Conservation (phyloP, 768 basidiomycete genomes). For the Suillus hirtellus region DNA sequence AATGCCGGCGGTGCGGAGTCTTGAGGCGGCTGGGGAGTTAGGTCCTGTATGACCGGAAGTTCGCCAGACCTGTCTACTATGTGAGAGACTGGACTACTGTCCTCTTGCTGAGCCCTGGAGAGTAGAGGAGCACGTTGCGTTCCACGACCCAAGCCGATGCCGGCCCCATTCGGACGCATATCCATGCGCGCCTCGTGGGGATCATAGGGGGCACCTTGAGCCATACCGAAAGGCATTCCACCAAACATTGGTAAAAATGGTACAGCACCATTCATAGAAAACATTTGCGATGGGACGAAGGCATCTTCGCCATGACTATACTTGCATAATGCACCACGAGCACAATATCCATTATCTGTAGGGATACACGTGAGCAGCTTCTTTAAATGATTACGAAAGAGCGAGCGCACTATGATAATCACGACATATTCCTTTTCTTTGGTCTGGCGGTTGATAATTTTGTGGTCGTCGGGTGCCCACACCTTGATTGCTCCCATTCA, state of each 20-base stretch:
- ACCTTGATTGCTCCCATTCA: conserved; percentile 24
- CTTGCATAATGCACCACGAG: conserved; percentile 85
- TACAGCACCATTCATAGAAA: conserved; percentile 52
- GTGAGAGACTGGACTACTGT: conserved; percentile 42
- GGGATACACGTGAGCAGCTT: conserved; percentile 15
- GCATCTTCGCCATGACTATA: conserved; percentile 93
- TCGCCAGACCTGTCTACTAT: conserved; percentile 58
- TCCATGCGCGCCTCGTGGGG: conserved; percentile 82
- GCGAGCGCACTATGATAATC: conserved; percentile 86
- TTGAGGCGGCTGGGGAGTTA: conserved; percentile 58
- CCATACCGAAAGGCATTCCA: conserved; percentile 55
- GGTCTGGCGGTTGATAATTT: conserved; percentile 70
- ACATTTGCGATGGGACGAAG: conserved; percentile 70
- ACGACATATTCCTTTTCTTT: conserved; percentile 77
- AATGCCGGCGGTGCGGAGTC: conserved; percentile 29
- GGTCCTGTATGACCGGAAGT: conserved; percentile 80
- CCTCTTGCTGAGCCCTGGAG: conserved; percentile 56
- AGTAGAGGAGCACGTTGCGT: conserved; percentile 57
- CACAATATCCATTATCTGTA: conserved; percentile 87
- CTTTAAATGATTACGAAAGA: conserved; percentile 8
- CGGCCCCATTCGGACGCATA: conserved; percentile 56
- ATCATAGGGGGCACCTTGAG: conserved; percentile 59
- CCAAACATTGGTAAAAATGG: conserved; percentile 77
- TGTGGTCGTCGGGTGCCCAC: conserved; percentile 51
- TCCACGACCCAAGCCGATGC: conserved; percentile 30